These are phyloP conservation scores for Kwoniella dejecticola DNA, from an alignment of 768 basidiomycete genomes.

Conservation along the genomic window DNA sequence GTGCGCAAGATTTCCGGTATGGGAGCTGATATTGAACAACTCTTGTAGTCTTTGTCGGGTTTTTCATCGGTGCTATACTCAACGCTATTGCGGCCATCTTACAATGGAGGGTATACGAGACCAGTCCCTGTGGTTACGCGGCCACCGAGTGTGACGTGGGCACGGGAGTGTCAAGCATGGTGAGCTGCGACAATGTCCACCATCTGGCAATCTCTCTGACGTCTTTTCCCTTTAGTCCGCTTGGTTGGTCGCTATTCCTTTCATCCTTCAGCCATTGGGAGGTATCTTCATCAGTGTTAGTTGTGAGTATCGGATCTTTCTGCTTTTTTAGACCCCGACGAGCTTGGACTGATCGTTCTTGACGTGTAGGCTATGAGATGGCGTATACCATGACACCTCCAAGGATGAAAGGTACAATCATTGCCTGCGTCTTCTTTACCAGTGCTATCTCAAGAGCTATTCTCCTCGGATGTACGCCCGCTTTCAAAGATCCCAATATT, in stretches of 20 bases:
- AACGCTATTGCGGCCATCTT: conserved; percentile 43
- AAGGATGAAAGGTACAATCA: conserved; percentile 46
- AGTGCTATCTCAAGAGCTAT: conserved; percentile 45
- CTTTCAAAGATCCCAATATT: conserved; percentile 45
- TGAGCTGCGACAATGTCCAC: conserved; percentile 7
- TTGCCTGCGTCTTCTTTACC: conserved; percentile 43
- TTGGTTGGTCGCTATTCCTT: conserved; percentile 44
- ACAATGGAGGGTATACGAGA: conserved; percentile 17
- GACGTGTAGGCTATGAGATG: conserved; percentile 42
- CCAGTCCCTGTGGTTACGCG: conserved; percentile 6
- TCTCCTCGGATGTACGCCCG: conserved; percentile 22
- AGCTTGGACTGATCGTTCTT: not conserved
- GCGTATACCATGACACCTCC: conserved; percentile 47
- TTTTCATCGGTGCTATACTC: conserved; percentile 23
- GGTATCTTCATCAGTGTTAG: conserved; percentile 45
- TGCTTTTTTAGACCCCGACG: not conserved
- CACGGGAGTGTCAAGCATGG: conserved; percentile 9
- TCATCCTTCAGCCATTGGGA: conserved; percentile 41
- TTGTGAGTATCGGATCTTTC: conserved; percentile 2
- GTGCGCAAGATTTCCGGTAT: too few species aligned
- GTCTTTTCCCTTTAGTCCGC: conserved; percentile 19
- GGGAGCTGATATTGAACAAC: too few species aligned
- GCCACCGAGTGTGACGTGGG: conserved; percentile 13
- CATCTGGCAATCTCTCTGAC: conserved; percentile 31
- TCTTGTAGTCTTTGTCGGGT: conserved; percentile 16